A percentile compares a stretch with the other conserved stretches of the same genome.
These are phyloP conservation scores for Cryptococcus sp. DNA, from an alignment of 1,284 basidiomycete genomes.

Conservation along the genomic window DNA sequence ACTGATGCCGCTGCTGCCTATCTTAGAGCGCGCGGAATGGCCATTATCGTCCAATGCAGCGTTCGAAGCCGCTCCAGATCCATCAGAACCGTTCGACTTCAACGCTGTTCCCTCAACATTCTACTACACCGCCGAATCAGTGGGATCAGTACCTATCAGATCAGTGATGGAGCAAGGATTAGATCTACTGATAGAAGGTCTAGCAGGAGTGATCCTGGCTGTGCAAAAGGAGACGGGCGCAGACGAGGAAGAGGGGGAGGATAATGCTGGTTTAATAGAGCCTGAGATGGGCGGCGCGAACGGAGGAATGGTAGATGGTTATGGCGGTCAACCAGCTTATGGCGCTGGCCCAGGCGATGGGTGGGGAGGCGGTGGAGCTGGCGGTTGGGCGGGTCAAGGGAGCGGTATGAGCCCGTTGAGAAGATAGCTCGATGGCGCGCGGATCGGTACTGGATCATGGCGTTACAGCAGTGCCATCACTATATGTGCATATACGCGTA, in stretches of 20 bases:
- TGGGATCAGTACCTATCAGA: slow-evolving; percentile 81
- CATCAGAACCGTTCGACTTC: slow-evolving; percentile 81
- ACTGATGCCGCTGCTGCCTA: neutral
- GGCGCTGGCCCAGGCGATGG: slow-evolving; percentile 21
- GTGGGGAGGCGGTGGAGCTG: slow-evolving; percentile 16
- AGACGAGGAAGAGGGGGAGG: slow-evolving; percentile 42
- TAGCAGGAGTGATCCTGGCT: slow-evolving; percentile 71
- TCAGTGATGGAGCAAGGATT: slow-evolving; percentile 85
- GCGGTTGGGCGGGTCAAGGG: slow-evolving; percentile 24
- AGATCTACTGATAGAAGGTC: slow-evolving; percentile 74
- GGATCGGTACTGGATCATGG: no score
- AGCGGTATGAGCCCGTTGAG: slow-evolving; percentile 45
- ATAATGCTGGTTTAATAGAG: slow-evolving; percentile 31
- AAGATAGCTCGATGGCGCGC: slow-evolving; percentile 14
- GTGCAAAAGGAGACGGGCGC: slow-evolving; percentile 47
- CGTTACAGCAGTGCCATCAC: no score
- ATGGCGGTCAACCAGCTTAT: slow-evolving; percentile 15
- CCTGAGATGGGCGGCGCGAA: slow-evolving; percentile 27
- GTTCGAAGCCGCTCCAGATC: slow-evolving; percentile 77
- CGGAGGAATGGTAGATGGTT: slow-evolving; percentile 16
- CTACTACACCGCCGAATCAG: slow-evolving; percentile 89
- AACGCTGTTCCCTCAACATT: slow-evolving; percentile 82
- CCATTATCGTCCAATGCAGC: slow-evolving; percentile 75
- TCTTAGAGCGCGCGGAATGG: slow-evolving; percentile 68
- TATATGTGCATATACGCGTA: no score